phyloP scores from a whole-genome alignment of 495 filamentous ascomycete species.

The Penicillium ucsense region DNA sequence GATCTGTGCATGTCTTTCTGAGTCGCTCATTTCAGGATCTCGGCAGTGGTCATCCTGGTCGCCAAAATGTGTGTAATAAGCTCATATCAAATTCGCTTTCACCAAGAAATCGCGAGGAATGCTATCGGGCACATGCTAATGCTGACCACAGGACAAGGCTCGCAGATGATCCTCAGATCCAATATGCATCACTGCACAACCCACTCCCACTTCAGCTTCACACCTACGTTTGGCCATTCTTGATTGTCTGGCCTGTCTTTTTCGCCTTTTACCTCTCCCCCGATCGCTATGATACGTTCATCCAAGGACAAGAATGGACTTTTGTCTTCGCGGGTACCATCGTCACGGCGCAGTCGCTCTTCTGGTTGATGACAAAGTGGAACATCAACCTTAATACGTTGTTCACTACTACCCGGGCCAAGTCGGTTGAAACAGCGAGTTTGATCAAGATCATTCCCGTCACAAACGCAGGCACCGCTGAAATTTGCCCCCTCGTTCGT shows the following conservation, averaged over 20 bases:
- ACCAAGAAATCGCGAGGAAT: too few species aligned
- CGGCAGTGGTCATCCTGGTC: constrained; percentile 27
- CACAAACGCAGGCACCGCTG: constrained; percentile 78
- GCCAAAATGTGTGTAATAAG: constrained; percentile 27
- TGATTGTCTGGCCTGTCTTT: constrained; percentile 83
- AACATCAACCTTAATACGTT: constrained; percentile 74
- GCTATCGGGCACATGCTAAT: not conserved
- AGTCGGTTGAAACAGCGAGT: constrained; percentile 63
- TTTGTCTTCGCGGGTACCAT: constrained; percentile 87
- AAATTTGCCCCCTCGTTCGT: constrained; percentile 71
- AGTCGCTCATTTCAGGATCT: constrained; percentile 18
- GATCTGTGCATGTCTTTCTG: constrained; percentile 23
- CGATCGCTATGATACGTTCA: constrained; percentile 80
- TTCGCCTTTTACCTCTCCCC: constrained; percentile 73
- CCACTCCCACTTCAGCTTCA: constrained; percentile 75
- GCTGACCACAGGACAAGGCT: constrained; percentile 54
- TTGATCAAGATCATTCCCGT: constrained; percentile 90
- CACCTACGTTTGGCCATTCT: constrained; percentile 85
- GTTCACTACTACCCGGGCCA: constrained; percentile 70
- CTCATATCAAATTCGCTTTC: not conserved
- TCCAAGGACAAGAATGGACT: constrained; percentile 87
- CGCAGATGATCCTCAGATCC: constrained; percentile 84
- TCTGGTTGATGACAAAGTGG: constrained; percentile 97
- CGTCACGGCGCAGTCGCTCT: constrained; percentile 74
- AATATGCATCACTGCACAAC: constrained; percentile 76